Evolutionary conservation across 768 basidiomycete genomes (phyloP), one percentile per base, ranked within the genome.

Genomic region (Rhodotorula taiwanensis): DNA sequence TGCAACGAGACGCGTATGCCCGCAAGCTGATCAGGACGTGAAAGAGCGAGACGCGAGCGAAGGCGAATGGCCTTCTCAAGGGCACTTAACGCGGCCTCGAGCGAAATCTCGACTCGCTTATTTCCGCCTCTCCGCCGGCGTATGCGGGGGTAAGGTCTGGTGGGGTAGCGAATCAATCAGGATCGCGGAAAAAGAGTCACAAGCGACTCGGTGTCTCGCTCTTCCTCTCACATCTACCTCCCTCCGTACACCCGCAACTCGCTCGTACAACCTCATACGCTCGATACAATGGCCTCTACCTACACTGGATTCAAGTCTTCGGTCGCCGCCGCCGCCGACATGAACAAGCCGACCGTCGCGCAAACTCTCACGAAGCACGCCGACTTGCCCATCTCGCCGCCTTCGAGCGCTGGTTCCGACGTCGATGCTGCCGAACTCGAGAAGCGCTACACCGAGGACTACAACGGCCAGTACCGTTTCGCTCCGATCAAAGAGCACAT

Each of bases 401-500:
- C 66, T 11, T 47, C 55, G 49, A n/a, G 23, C 18, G 33, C 33
- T 51, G 58, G 25, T 27, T 55, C 64, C 43, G 45, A 51, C 23
- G 54, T 58, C 28, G 48, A 52, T 20, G 55, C 58, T 14, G 53
- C 45, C 23, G 56, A 31, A 50, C 18, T 23, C 13, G 39, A 42
- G 36, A 21, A 20, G 25, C 36, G 36, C 52, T 34, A 21, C 7
- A 34, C 36, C 52, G 36, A 39, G 27, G 52, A 42, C 27, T 41
- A 10, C 4, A 25, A 53, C 28, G 27, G 39, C 52, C 4, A 13
- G 20, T 14, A 41, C 36, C 36, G 28, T 10, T 55, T 55, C 18
- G 41, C 54, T 27, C 52, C 52, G 15, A 28, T 41, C 52, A 53
- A 28, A 70, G 87, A 88, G 76, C 83, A 86, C 13, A 82, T 87